Evolutionary conservation across 2,329 filamentous ascomycete genomes (phyloP).

Genomic region (Byssoonygena ceratinophila): DNA sequence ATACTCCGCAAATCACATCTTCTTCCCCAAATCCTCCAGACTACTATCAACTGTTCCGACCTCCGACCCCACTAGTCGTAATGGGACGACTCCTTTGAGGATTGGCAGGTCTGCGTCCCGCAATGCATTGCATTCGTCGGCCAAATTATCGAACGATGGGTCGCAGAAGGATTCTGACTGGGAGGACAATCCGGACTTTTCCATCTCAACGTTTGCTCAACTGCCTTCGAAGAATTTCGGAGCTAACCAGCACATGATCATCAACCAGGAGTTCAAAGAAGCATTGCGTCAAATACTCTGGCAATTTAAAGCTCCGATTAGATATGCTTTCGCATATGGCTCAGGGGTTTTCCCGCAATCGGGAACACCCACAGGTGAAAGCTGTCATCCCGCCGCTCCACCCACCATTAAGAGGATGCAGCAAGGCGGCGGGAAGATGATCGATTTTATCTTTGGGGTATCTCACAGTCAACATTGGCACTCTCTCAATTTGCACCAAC

Average conservation of each 20-base stretch:
- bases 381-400: slow-evolving; percentile 70
- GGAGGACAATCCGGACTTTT: slow-evolving; percentile 63
- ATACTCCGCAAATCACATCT: slow-evolving; percentile 15
- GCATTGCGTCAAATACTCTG: slow-evolving; percentile 75
- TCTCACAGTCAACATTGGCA: slow-evolving; percentile 96
- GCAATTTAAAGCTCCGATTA: slow-evolving; percentile 84
- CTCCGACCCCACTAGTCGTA: slow-evolving; percentile 12
- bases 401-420: slow-evolving; percentile 73
- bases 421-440: slow-evolving; percentile 84
- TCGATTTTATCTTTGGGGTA: slow-evolving; percentile 96
- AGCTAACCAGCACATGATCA: slow-evolving; percentile 90
- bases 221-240: slow-evolving; percentile 74
- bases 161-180: slow-evolving; percentile 44
- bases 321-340: slow-evolving; percentile 94
- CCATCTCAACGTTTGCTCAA: slow-evolving; percentile 63
- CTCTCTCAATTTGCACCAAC: slow-evolving; percentile 63
- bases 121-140: slow-evolving; percentile 14
- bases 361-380: slow-evolving; percentile 36
- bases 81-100: slow-evolving; percentile 13
- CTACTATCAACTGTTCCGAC: slow-evolving; percentile 25
- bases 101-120: slow-evolving; percentile 17
- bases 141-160: neutral
- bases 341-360: slow-evolving; percentile 88
- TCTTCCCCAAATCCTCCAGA: slow-evolving; percentile 18
- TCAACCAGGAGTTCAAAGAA: slow-evolving; percentile 93